Evolutionary conservation across 2,329 filamentous ascomycete species (phyloP).

Genomic region (Xylaria hypoxylon): DNA sequence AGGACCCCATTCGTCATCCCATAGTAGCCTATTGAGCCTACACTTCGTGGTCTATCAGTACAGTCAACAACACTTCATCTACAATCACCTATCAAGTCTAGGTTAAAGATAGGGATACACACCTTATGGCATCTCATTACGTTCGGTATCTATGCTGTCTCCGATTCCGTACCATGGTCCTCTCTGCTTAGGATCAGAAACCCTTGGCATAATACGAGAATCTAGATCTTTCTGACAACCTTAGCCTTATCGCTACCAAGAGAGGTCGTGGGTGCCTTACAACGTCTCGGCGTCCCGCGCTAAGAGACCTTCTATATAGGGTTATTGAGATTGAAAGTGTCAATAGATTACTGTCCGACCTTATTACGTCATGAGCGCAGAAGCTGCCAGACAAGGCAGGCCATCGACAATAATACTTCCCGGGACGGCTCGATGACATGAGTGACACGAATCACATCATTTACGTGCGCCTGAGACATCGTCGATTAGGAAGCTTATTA

Average conservation of each 20-base stretch:
- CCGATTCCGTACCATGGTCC: not conserved
- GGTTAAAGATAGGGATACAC: not conserved
- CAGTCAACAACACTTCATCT: slow-evolving; percentile 10
- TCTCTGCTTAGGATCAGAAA: not conserved
- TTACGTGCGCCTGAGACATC: not conserved
- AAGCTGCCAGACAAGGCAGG: not conserved
- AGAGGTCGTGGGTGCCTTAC: not conserved
- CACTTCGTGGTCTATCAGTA: not conserved
- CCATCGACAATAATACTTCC: not conserved
- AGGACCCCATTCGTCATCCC: not conserved
- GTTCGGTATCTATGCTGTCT: not conserved
- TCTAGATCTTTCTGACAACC: slow-evolving; percentile 16
- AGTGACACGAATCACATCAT: slow-evolving; percentile 5
- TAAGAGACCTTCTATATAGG: not conserved
- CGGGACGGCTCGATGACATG: slow-evolving; percentile 7
- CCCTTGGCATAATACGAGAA: slow-evolving; percentile 7
- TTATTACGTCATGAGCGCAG: slow-evolving; percentile 15
- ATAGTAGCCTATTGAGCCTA: slow-evolving; percentile 7
- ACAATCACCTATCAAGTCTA: not conserved
- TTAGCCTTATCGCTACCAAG: slow-evolving; percentile 23
- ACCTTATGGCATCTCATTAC: not conserved
- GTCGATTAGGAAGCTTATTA: not conserved
- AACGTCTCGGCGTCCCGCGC: slow-evolving; percentile 1
- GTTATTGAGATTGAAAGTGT: slow-evolving; percentile 1
- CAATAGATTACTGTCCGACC: slow-evolving; percentile 16